Base-by-base conservation (phyloP, 257 asterid species). In the Schizonepeta tenuifolia region DNA sequence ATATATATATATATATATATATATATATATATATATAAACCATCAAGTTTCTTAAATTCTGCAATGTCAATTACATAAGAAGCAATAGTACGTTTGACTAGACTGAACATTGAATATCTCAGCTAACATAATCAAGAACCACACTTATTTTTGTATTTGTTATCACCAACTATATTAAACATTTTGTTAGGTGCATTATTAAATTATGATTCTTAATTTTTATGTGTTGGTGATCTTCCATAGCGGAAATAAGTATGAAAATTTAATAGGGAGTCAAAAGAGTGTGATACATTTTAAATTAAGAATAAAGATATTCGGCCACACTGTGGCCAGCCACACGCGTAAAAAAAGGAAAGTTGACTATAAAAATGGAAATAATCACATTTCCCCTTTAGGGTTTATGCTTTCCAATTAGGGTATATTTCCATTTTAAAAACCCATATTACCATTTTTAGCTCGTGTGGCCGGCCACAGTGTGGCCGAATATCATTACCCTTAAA, bases 71-170 rank as follows among this genome's bases (percentile, higher is more conserved):
- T 22, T 44, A 7, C 31, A 17, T 21, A 40, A 62, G 67, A 40
- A 41, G 72, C 68, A 63, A 41, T 26, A 26, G 35, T 24, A 24
- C 26, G 26, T 55, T 55, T 65, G 71, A 66, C 46, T 46, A 41
- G 74, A 24, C 20, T 70, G 14, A 60, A 24, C 56, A 49, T 65
- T 65, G 5, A 57, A 77, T 70, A 46, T 33, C 72, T 46, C 59
- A 71, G 55, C 73, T 57, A 72, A 47, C 65, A 68, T 40, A 64
- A 40, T 77, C 20, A 46, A 55, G 64, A 63, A 11, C 38, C 51
- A 18, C 50, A 33, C 7, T 41, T 26, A 33, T 36, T 9, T 35
- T 47, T 26, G 1, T 12, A n/a, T 38, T 9, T 38, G 38, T 13
- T 62, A 47, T 24, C 20, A 46, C 36, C 76, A 60, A 20, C 28